Percentiles rank a stretch among this genome's conserved stretches.
Conservation (phyloP, 441 rosid species). For the Populus tomentosa region DNA sequence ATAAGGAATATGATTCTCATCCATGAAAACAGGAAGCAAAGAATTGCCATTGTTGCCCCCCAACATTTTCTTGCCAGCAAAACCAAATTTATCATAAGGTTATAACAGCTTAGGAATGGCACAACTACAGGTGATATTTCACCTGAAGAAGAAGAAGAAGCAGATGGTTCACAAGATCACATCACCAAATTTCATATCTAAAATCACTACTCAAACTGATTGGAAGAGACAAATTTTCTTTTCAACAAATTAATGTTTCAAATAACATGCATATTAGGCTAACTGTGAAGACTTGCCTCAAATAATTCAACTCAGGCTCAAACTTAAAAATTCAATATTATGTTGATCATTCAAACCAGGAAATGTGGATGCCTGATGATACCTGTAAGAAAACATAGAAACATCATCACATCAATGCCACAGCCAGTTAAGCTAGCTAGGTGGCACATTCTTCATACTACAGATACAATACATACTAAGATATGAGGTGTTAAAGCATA, state of each 20-base stretch:
- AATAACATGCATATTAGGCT: not conserved
- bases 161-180: not conserved
- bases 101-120: constrained; percentile 7
- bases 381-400: not conserved
- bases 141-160: constrained; percentile 29
- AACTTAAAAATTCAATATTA: not conserved
- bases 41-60: constrained; percentile 58
- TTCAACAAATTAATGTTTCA: not conserved
- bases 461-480: not conserved
- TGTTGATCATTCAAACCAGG: not conserved
- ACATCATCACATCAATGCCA: not conserved
- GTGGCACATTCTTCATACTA: not conserved
- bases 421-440: not conserved
- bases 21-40: constrained; percentile 43
- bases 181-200: not conserved
- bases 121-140: constrained; percentile 3
- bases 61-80: constrained; percentile 37
- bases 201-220: not conserved
- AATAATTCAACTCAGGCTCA: not conserved
- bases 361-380: not conserved
- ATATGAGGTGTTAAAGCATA: not conserved
- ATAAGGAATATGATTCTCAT: constrained; percentile 50
- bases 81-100: constrained; percentile 14
- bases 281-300: not conserved
- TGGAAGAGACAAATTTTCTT: not conserved